phyloP scores from a whole-genome alignment of 202 grass and related monocot species.

The Dendrocalamus latiflorus region DNA sequence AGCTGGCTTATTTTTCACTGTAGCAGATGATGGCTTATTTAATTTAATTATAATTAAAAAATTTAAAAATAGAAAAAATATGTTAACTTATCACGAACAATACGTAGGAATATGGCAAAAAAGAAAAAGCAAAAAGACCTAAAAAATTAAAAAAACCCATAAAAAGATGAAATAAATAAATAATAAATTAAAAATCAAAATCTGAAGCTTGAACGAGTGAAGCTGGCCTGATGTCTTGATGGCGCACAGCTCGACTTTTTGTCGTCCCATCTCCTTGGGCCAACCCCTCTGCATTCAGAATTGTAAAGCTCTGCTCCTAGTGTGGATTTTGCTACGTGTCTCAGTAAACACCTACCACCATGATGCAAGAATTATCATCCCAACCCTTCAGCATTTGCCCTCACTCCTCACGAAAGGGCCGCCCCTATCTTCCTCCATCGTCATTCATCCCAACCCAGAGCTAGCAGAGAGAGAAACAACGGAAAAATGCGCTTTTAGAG shows the following conservation, averaged over 20 bases:
- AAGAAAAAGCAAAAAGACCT: no score
- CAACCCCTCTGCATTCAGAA: not conserved
- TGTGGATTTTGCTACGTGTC: not conserved
- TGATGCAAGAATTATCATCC: not conserved
- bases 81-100: no score
- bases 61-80: no score
- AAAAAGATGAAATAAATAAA: no score
- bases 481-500: not conserved
- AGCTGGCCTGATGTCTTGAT: not conserved
- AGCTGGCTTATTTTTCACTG: no score
- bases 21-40: no score
- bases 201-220: no score
- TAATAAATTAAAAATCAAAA: no score
- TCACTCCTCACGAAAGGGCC: not conserved
- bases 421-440: not conserved
- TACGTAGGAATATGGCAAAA: no score
- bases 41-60: no score
- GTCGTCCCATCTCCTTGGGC: not conserved
- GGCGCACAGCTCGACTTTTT: not conserved
- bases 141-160: no score
- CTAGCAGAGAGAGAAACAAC: not conserved
- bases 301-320: not conserved
- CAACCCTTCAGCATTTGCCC: not conserved
- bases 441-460: not conserved
- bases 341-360: constrained; percentile 2